Percentiles rank a stretch among this genome's conserved stretches.
phyloP scores from a whole-genome alignment of 768 basidiomycete genomes.

The Boletales sp. region DNA sequence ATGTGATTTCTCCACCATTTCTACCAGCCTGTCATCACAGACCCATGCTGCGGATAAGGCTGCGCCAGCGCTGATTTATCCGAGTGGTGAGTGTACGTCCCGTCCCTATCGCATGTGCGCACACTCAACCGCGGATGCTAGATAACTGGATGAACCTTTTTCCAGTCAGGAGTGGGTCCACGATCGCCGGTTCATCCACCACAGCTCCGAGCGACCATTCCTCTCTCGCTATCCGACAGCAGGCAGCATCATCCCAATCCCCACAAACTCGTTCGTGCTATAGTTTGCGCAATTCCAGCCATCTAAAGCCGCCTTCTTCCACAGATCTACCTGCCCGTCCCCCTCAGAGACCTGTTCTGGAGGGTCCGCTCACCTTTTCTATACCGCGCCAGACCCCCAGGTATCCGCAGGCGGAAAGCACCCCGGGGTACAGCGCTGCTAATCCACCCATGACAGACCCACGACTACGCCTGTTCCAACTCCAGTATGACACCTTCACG shows the following conservation, averaged over 20 bases:
- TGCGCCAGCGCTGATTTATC: background rate
- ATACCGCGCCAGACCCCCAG: constrained; percentile 45
- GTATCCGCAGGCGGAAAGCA: constrained; percentile 59
- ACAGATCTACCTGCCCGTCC: constrained; percentile 10
- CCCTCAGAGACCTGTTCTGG: constrained; percentile 44
- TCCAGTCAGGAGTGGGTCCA: constrained; percentile 20
- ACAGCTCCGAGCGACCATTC: constrained; percentile 44
- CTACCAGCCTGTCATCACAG: constrained; percentile 50
- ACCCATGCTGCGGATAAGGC: constrained; percentile 15
- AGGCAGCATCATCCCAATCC: constrained; percentile 48
- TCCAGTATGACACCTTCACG: constrained; percentile 95
- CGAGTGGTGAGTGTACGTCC: constrained; percentile 20
- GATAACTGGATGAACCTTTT: constrained; percentile 8
- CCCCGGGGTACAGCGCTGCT: constrained; percentile 36
- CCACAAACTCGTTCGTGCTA: constrained; percentile 38
- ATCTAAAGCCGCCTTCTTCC: constrained; percentile 6
- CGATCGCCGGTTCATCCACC: constrained; percentile 24
- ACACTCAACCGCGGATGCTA: constrained; percentile 7
- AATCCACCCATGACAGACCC: constrained; percentile 56
- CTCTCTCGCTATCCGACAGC: constrained; percentile 66
- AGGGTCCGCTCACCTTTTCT: constrained; percentile 73
- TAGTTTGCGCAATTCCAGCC: constrained; percentile 22
- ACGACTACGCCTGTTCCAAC: constrained; percentile 82
- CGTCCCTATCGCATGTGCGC: background rate
- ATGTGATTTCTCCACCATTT: constrained; percentile 73